Conservation (phyloP, 2,329 filamentous ascomycete species). For the Epichloe uncinata region DNA sequence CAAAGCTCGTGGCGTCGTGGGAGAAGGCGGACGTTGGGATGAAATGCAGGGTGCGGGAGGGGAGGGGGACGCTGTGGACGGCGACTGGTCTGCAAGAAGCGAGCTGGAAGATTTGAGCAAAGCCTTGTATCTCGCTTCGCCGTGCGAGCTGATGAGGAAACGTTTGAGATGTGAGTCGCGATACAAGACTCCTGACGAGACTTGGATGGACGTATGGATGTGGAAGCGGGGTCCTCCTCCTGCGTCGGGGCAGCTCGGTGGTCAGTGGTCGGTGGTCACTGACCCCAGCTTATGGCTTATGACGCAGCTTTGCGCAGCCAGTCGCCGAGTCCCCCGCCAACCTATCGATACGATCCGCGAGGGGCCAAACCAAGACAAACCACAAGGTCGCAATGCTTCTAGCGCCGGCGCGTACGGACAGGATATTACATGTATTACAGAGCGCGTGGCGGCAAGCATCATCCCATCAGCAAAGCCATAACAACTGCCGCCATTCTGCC, state of each 20-base stretch:
- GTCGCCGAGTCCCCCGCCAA: not conserved
- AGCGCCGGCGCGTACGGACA: too few species aligned
- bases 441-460: too few species aligned
- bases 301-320: not conserved
- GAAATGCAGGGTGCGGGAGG: too few species aligned
- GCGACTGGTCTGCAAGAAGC: not conserved
- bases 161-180: not conserved
- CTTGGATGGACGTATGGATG: not conserved
- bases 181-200: not conserved
- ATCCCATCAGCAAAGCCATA: too few species aligned
- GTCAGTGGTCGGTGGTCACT: not conserved
- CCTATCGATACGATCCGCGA: not conserved
- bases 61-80: too few species aligned
- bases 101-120: not conserved
- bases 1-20: slow-evolving; percentile 2
- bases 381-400: not conserved
- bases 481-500: too few species aligned
- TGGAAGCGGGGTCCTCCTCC: too few species aligned
- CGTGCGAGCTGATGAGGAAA: not conserved
- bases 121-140: not conserved
- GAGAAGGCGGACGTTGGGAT: not conserved
- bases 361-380: not conserved
- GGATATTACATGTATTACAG: too few species aligned
- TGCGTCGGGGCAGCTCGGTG: too few species aligned
- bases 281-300: not conserved